Evolutionary conservation across 495 filamentous ascomycete species (phyloP).

Genomic region (Cercophora samala): DNA sequence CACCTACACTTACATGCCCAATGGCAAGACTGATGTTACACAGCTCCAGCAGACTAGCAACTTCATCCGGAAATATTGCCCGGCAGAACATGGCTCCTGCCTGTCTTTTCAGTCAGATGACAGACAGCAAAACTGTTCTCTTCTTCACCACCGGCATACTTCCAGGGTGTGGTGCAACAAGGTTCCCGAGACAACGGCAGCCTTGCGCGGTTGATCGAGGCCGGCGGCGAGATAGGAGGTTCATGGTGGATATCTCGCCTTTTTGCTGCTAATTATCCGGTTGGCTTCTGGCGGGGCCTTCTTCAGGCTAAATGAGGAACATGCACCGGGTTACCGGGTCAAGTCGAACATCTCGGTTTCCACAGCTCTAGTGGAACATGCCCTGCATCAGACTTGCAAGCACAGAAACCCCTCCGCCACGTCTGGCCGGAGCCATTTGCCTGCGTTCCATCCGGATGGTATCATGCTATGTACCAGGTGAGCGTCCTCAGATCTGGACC

Average conservation of each 20-base stretch:
- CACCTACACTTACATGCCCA: background rate
- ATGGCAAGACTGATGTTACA: background rate
- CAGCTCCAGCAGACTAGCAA: background rate
- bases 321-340: slow-evolving; percentile 35
- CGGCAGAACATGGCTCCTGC: background rate
- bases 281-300: slow-evolving; percentile 24
- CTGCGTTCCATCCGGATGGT: slow-evolving; percentile 16
- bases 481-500: slow-evolving; percentile 13
- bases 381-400: background rate
- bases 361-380: slow-evolving; percentile 12
- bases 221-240: slow-evolving; percentile 20
- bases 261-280: slow-evolving; percentile 29
- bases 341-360: slow-evolving; percentile 21
- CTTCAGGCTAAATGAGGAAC: slow-evolving; percentile 32
- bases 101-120: background rate
- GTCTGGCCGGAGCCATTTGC: slow-evolving; percentile 13
- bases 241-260: slow-evolving; percentile 21
- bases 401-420: background rate
- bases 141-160: background rate
- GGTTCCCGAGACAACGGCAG: background rate
- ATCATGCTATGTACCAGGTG: slow-evolving; percentile 15
- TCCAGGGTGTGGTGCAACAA: slow-evolving; percentile 5
- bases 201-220: background rate
- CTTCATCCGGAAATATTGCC: background rate
- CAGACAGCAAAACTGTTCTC: background rate